Conservation (phyloP, 192 early-diverging fungal genomes). For the Umbelopsis sp. region DNA sequence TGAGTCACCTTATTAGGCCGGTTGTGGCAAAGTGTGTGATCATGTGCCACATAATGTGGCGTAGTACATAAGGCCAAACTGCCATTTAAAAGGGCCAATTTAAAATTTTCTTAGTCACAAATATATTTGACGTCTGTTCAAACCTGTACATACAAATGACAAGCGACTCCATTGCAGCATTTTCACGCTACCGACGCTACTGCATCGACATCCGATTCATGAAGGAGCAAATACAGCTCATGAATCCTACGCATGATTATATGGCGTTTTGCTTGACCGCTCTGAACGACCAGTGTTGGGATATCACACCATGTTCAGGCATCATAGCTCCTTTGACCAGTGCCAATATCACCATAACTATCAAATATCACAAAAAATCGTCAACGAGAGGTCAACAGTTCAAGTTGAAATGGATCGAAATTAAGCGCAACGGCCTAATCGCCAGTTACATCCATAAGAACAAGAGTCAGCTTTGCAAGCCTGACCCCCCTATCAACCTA, state of each 20-base stretch:
- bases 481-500: neutral
- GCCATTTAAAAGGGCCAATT: neutral
- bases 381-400: neutral
- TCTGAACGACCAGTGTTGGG: neutral
- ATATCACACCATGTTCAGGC: neutral
- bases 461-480: neutral
- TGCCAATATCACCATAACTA: neutral
- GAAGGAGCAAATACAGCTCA: neutral
- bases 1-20: constrained; percentile 12
- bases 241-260: constrained; percentile 12
- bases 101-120: neutral
- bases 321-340: neutral
- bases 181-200: constrained; percentile 8
- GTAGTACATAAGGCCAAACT: neutral
- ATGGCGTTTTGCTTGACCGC: constrained; percentile 4
- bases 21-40: constrained; percentile 14
- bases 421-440: neutral
- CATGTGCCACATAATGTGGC: constrained; percentile 19
- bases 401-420: constrained; percentile 7
- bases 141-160: constrained; percentile 3
- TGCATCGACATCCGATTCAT: neutral
- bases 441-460: constrained; percentile 6
- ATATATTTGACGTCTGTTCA: neutral
- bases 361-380: neutral
- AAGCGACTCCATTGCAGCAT: constrained; percentile 16